Evolutionary conservation across 2,329 filamentous ascomycete species (phyloP), one percentile per base, ranked within the genome.

Genomic region (Ascochyta pisi): DNA sequence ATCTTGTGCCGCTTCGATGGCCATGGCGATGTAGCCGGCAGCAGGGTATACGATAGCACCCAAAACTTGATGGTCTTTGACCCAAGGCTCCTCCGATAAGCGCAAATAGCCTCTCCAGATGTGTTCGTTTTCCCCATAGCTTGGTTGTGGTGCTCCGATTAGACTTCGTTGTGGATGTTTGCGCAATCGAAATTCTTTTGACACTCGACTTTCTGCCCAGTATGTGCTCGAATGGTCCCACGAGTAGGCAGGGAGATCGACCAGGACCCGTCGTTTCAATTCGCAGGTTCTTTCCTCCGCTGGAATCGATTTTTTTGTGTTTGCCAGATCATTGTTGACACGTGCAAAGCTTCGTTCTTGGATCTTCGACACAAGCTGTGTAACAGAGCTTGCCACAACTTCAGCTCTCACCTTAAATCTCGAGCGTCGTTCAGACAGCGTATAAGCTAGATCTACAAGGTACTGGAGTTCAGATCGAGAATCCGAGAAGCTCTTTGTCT

Each of bases 211-310:
- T 43, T 70, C 66, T 24, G 51, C 53, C 70, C 71, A 76, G 54
- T 68, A 70, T 12, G 56, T 50, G 13, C 58, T 61, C 7, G 62
- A 59, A 53, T 76, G 73, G 50, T 75, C 70, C 67, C 70, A 77
- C 1, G 63, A 58, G 38, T 76, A 77, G 4, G 59, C 57, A 3
- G 74, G 73, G 0, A 76, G 67, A 26, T 67, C 57, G 0, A 13
- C 29, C 4, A 50, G 23, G 6, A 26, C 8, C 5, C 8, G 24
- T 26, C 8, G 24, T 8, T 26, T 26, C 24, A 6, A 1, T 8
- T 6, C 4, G 24, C 8, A 6, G 24, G 8, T 8, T 8, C 8
- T 26, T 8, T 26, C 24, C 1, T 26, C 8, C 6, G 5, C 24
- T 8, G 5, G 24, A 26, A 6, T 26, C 4, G 8, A 8, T 26